Conservation (phyloP, 352 stramenopile genomes). For the Phytophthora sansomeana region DNA sequence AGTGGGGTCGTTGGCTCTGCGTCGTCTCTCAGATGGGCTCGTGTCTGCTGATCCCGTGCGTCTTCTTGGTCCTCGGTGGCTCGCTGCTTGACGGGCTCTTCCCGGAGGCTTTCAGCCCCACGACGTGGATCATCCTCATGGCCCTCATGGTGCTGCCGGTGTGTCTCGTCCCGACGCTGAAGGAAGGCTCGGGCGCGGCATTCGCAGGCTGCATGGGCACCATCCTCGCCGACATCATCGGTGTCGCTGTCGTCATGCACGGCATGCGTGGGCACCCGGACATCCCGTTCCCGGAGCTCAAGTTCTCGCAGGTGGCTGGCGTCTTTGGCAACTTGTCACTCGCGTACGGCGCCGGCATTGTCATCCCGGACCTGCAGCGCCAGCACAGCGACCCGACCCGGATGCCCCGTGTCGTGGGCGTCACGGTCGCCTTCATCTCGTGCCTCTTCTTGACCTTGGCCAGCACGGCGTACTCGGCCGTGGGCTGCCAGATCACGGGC, state of each 20-base stretch:
- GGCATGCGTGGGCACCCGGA: slow-evolving; percentile 11
- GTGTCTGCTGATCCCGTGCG: slow-evolving; percentile 15
- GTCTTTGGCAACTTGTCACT: slow-evolving; percentile 15
- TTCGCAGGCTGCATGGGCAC: slow-evolving; percentile 10
- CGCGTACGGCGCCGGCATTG: slow-evolving; percentile 7
- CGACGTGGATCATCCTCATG: slow-evolving; percentile 14
- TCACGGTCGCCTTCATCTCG: slow-evolving; percentile 32
- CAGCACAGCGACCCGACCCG: slow-evolving; percentile 16
- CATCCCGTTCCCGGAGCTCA: slow-evolving; percentile 12
- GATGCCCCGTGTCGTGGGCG: slow-evolving; percentile 9
- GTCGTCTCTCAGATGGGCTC: slow-evolving; percentile 21
- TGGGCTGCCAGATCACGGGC: slow-evolving; percentile 58
- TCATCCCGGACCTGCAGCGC: slow-evolving; percentile 13
- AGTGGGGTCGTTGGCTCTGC: slow-evolving; percentile 7
- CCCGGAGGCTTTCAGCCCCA: slow-evolving; percentile 6
- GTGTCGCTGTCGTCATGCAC: slow-evolving; percentile 10
- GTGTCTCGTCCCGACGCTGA: slow-evolving; percentile 9
- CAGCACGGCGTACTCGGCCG: slow-evolving; percentile 42
- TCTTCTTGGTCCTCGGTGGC: slow-evolving; percentile 11
- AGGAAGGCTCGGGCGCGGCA: slow-evolving; percentile 6
- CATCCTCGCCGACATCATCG: slow-evolving; percentile 10
- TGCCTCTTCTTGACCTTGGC: slow-evolving; percentile 40
- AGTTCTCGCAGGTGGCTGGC: slow-evolving; percentile 18
- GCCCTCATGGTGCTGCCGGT: slow-evolving; percentile 11
- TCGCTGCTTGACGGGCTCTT: slow-evolving; percentile 13